Percentiles rank a stretch among this genome's conserved stretches.
These are phyloP conservation scores for Crucihimalaya himalaica DNA, from an alignment of 345 rosid genomes.

Conservation along the genomic window DNA sequence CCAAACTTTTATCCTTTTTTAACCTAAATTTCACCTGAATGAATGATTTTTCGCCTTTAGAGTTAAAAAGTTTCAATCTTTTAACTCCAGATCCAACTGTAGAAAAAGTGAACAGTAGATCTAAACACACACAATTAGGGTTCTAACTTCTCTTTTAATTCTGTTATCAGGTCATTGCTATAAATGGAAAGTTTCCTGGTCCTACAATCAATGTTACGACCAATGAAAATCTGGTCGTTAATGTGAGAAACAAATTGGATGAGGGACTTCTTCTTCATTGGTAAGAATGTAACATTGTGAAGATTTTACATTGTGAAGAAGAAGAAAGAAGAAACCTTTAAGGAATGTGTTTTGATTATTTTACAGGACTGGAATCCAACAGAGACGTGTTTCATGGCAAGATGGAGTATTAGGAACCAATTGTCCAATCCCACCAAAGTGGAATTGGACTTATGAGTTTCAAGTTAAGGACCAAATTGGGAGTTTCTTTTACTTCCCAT, in stretches of 20 bases:
- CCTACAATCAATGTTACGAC: constrained; percentile 90
- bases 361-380: constrained; percentile 86
- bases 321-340: background rate
- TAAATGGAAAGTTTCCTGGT: constrained; percentile 90
- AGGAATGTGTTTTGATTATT: background rate
- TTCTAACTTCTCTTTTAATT: constrained; percentile 23
- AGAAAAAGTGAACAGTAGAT: constrained; percentile 43
- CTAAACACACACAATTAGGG: constrained; percentile 34
- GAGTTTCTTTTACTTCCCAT: constrained; percentile 98
- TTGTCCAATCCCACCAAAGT: constrained; percentile 97
- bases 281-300: constrained; percentile 46
- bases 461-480: constrained; percentile 99
- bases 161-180: constrained; percentile 81
- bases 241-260: constrained; percentile 88
- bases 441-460: constrained; percentile 99
- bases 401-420: constrained; percentile 95
- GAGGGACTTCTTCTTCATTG: constrained; percentile 85
- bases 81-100: constrained; percentile 35
- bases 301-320: background rate
- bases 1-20: constrained; percentile 28
- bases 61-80: constrained; percentile 40
- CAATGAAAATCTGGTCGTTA: constrained; percentile 78
- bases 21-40: constrained; percentile 9
- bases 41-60: background rate
- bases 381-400: constrained; percentile 97